Percentiles rank a stretch among this genome's conserved stretches.
Conservation (phyloP, 2,329 filamentous ascomycete species). For the Xylaria sp. region DNA sequence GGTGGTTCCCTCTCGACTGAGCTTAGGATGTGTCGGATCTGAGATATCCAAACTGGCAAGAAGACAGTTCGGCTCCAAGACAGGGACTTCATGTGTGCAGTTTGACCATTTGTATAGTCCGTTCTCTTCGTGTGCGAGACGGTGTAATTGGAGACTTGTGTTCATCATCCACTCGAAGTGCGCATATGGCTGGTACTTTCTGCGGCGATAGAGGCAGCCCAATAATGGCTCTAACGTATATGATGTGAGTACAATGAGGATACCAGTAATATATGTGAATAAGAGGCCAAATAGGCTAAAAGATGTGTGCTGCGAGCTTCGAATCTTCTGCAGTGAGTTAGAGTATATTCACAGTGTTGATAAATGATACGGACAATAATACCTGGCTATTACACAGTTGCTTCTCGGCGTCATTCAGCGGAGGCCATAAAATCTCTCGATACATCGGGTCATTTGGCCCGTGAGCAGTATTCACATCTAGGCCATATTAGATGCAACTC, state of each 20-base stretch:
- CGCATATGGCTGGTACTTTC: background rate
- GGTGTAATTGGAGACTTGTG: slow-evolving; percentile 3
- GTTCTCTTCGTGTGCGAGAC: slow-evolving; percentile 5
- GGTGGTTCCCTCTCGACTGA: too few relatives aligned
- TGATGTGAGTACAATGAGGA: slow-evolving; percentile 22
- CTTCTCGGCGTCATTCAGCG: too few relatives aligned
- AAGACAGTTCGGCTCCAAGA: background rate
- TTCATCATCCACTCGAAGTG: slow-evolving; percentile 9
- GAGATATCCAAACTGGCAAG: background rate
- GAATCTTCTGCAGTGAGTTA: slow-evolving; percentile 41
- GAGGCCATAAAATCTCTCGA: too few relatives aligned
- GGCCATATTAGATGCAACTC: too few relatives aligned
- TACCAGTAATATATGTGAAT: slow-evolving; percentile 38
- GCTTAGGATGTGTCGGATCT: background rate
- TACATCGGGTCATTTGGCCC: too few relatives aligned
- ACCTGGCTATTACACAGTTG: too few relatives aligned
- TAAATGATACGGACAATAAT: too few relatives aligned
- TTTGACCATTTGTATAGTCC: background rate
- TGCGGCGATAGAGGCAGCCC: too few relatives aligned
- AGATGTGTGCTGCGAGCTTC: slow-evolving; percentile 36
- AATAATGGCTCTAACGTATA: background rate
- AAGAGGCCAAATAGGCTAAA: slow-evolving; percentile 45
- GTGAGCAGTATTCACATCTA: too few relatives aligned
- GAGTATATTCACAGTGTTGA: background rate
- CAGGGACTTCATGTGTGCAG: background rate